Evolutionary conservation across 257 asterid genomes (phyloP), one percentile per base, ranked within the genome.

Genomic region (Penstemon barbatus): DNA sequence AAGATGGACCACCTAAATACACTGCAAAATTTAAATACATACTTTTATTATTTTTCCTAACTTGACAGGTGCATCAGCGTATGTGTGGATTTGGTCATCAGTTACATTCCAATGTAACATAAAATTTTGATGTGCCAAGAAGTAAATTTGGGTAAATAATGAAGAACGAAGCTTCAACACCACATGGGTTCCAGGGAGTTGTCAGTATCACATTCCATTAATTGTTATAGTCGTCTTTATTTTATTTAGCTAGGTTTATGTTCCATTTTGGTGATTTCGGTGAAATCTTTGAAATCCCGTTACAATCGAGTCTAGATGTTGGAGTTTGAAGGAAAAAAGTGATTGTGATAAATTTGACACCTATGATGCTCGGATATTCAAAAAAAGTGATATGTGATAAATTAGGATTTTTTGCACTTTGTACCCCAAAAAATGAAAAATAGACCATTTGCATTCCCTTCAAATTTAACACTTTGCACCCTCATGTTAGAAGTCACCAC

Each of bases 161-260:
- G 52, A 19, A 63, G 52, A 19, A 63, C 67, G 46, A 50, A 61
- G 55, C 45, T 58, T 69, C 68, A 55, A 49, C 74, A 61, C 59
- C 73, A 79, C 78, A 75, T 75, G 83, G 71, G 49, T 53, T 42
- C n/a, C 33, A 13, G 18, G 12, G 75, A 75, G 63, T 48, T 54
- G 83, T 75, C 75, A 64, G 10, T 48, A 38, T 78, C 79, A 65
- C 63, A 65, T 65, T 59, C 73, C 68, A 52, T 59, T 64, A 44
- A 68, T 42, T 61, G 65, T 61, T 53, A 3, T 9, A 54, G 5
- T 7, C 44, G 39, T 61, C 61, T 13, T 68, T 15, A 13, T 44
- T 11, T 9, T 33, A 46, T 7, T 7, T 46, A 0, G n/a, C 0
- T 46, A 6, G 12, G 12, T 46, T 51, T 12, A 1, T 25, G 18